Evolutionary conservation across 2,329 filamentous ascomycete genomes (phyloP), one percentile per base, ranked within the genome.

Genomic region (Lasiodiplodia sp.): DNA sequence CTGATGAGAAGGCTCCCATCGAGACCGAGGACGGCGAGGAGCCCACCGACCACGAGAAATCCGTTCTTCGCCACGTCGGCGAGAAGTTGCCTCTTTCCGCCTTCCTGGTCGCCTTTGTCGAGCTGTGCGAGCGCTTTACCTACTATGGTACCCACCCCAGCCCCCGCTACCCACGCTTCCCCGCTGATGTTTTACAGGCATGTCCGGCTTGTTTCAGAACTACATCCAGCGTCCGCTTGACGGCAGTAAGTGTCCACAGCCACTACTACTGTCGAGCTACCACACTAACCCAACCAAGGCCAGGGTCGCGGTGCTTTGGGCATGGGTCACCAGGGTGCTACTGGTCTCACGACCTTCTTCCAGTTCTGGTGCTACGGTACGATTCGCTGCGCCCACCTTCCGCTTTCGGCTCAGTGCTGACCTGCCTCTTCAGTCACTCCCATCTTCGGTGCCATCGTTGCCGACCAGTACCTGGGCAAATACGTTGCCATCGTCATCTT

Each of bases 401-500:
- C 44, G 28, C 14, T 2, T 51, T 5, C 0, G 28, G n/a, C n/a
- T 14, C 2, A 7, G 11, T 3, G 25, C 66, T 68, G 38, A 69
- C 28, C 5, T 37, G 4, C 28, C 28, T 14, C 18, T 12, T 2
- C 40, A 69, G 68, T 78, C 6, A 79, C 75, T 2, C 78, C 78
- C 1, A 77, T 80, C 11, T 56, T 79, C 8, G 78, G 77, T 31
- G 82, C 83, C 37, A 73, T 82, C 64, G 78, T 81, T 21, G 88
- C 90, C 23, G 90, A 92, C 80, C 84, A 87, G 69, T 87, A 88
- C 75, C 84, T 85, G 78, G 89, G 89, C 62, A 87, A 88, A 67
- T 91, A 87, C 81, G 85, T 86, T 72, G 90, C 89, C 44, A 90
- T 91, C 71, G 81, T 88, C 77, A 84, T 85, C 73, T 88, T 89